Conservation (phyloP, 2,329 filamentous ascomycete species). For the Fusarium cyanostomum region DNA sequence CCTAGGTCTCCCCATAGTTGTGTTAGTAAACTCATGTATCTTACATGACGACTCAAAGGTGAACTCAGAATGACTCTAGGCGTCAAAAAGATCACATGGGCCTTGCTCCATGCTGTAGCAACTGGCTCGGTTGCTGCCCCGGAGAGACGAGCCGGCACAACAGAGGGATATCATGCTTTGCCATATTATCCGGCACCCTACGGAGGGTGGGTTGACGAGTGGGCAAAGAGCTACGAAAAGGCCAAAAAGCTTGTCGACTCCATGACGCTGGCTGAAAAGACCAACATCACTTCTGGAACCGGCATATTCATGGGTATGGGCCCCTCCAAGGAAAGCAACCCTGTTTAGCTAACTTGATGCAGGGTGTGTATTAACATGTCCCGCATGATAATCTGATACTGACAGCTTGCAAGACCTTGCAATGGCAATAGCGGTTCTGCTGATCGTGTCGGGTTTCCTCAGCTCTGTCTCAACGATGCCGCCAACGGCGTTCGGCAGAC, state of each 20-base stretch:
- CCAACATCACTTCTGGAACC: slow-evolving; percentile 77
- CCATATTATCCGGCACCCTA: slow-evolving; percentile 77
- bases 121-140: background rate
- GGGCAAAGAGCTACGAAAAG: slow-evolving; percentile 75
- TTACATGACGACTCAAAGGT: too few relatives aligned
- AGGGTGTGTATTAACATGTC: slow-evolving; percentile 11
- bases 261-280: slow-evolving; percentile 85
- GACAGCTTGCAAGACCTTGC: slow-evolving; percentile 62
- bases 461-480: slow-evolving; percentile 76
- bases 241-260: slow-evolving; percentile 73
- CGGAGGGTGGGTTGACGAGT: slow-evolving; percentile 75
- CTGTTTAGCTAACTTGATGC: background rate
- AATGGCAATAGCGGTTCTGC: slow-evolving; percentile 81
- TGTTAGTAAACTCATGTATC: too few relatives aligned
- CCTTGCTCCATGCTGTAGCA: background rate
- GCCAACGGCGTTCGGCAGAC: slow-evolving; percentile 77
- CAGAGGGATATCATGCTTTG: slow-evolving; percentile 52
- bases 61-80: background rate
- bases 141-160: slow-evolving; percentile 2
- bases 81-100: slow-evolving; percentile 1
- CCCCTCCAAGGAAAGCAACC: background rate
- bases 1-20: background rate
- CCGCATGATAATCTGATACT: background rate
- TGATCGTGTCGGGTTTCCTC: slow-evolving; percentile 74
- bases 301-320: slow-evolving; percentile 73